Conservation (phyloP, 495 filamentous ascomycete genomes). For the Cercophora newfieldiana region DNA sequence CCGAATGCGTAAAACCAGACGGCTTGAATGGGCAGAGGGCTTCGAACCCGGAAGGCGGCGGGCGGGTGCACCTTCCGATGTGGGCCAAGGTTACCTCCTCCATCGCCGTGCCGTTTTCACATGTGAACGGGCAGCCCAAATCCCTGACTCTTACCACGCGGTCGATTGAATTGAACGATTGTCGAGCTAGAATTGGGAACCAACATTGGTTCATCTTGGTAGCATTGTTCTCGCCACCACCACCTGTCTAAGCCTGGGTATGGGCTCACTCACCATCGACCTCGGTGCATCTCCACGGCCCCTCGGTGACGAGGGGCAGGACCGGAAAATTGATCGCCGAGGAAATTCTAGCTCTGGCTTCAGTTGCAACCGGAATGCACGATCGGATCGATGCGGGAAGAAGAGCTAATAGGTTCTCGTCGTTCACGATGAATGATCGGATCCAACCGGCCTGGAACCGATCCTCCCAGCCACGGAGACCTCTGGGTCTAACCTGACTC, state of each 20-base stretch:
- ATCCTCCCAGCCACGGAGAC: not conserved
- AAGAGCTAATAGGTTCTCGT: not conserved
- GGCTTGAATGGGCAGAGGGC: not conserved
- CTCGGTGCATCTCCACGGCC: not conserved
- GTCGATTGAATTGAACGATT: not conserved
- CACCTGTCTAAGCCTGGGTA: not conserved
- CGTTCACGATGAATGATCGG: not conserved
- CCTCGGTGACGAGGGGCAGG: not conserved
- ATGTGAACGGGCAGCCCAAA: not conserved
- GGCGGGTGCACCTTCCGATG: not conserved
- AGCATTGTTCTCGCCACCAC: not conserved
- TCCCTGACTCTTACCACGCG: not conserved
- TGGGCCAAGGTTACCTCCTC: not conserved
- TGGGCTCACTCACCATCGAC: not conserved
- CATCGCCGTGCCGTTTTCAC: not conserved
- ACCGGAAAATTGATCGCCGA: not conserved
- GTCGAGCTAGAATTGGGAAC: not conserved
- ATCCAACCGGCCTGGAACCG: not conserved
- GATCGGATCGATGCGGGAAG: not conserved
- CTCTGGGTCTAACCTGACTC: too few species aligned
- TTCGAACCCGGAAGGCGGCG: not conserved
- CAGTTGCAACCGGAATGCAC: not conserved
- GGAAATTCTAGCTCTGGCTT: not conserved
- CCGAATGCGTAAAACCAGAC: not conserved
- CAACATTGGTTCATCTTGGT: not conserved